These are phyloP conservation scores for Xylaria acuta DNA, from an alignment of 495 filamentous ascomycete genomes.

Conservation along the genomic window DNA sequence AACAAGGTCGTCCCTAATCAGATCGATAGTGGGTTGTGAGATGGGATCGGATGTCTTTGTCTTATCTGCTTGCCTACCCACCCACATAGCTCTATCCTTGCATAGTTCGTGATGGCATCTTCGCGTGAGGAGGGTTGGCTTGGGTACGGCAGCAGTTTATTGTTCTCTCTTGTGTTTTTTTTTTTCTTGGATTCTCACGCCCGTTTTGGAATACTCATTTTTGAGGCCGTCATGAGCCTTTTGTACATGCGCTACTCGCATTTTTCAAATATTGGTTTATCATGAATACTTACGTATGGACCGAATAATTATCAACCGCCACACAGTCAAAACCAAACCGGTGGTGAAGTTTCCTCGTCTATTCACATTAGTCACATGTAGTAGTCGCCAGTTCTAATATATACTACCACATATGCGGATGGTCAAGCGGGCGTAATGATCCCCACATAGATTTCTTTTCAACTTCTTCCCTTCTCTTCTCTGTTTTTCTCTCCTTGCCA, in stretches of 20 bases:
- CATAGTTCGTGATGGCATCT: not conserved
- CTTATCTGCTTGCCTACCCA: not conserved
- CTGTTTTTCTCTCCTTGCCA: not conserved
- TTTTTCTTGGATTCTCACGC: not conserved
- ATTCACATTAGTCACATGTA: not conserved
- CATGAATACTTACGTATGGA: not conserved
- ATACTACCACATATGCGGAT: not conserved
- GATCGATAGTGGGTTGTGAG: constrained; percentile 62
- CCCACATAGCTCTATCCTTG: not conserved
- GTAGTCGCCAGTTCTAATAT: not conserved
- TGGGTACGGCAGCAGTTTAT: not conserved
- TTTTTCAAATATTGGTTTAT: not conserved
- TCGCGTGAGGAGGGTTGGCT: not conserved
- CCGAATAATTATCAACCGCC: not conserved
- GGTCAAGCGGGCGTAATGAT: not conserved
- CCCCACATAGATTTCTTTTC: not conserved
- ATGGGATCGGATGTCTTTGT: not conserved
- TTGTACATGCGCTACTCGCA: not conserved
- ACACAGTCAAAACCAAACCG: not conserved
- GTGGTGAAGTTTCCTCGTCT: not conserved
- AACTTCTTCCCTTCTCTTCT: not conserved
- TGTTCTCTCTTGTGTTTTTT: not conserved
- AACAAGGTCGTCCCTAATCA: constrained; percentile 53
- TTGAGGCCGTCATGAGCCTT: not conserved
- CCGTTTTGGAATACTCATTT: not conserved